Evolutionary conservation across 169 alveolate genomes (phyloP).

Genomic region (Plasmodium adleri): DNA sequence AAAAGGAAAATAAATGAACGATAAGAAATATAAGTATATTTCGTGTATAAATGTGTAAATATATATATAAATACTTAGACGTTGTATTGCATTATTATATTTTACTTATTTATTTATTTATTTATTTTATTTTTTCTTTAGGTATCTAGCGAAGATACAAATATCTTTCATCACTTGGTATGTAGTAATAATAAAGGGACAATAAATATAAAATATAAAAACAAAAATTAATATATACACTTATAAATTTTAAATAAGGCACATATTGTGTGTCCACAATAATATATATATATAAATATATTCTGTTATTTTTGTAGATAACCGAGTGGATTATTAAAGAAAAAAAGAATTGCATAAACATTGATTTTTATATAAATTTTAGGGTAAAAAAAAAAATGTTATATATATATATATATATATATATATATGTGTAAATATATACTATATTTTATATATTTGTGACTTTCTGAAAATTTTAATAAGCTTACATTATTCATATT

Average conservation of each 20-base stretch:
- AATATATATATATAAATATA: background rate
- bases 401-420: background rate
- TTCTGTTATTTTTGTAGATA: conserved; percentile 10
- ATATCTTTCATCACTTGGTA: conserved; percentile 42
- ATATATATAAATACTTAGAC: too few relatives aligned
- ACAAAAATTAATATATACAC: too few relatives aligned
- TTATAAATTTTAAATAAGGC: too few relatives aligned
- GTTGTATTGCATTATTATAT: background rate
- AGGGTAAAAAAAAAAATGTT: conserved; percentile 16
- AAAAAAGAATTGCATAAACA: conserved; percentile 34
- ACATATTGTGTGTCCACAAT: background rate
- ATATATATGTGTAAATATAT: background rate
- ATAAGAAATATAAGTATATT: too few relatives aligned
- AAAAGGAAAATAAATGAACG: background rate
- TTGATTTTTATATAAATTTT: conserved; percentile 62
- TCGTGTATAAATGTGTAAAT: too few relatives aligned
- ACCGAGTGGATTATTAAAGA: conserved; percentile 55
- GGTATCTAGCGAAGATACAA: conserved; percentile 58
- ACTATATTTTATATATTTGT: background rate
- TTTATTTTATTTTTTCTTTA: conserved; percentile 13
- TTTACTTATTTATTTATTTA: background rate
- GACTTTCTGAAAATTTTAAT: background rate
- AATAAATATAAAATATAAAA: too few relatives aligned
- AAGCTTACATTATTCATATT: background rate
- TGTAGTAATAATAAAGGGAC: background rate